Base-by-base conservation (phyloP, 495 filamentous ascomycete species). In the Penicillium salamii region DNA sequence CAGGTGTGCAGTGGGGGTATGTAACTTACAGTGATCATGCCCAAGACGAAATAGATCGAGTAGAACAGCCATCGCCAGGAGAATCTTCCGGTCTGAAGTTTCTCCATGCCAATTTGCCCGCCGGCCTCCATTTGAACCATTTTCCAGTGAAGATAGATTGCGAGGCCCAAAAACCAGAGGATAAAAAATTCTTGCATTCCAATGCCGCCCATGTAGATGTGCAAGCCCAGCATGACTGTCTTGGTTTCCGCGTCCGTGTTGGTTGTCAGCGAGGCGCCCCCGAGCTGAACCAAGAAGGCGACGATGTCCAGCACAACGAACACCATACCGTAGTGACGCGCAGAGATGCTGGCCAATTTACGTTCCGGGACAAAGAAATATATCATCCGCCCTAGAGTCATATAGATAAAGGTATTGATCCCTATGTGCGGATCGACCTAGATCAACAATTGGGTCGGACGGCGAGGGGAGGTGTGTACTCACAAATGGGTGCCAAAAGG, bases 171-270 rank as follows among this genome's bases (percentile, higher is more conserved):
- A 50, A 83, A 83, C 14, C 75, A 47, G 5, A 79, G 7, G 12
- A 85, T 75, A 62, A 84, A 85, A 36, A 74, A 54, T 49, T 78
- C 59, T 52, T 85, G 82, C 2, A 83, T 40, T 14, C 75, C 76
- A 9, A 84, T 70, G 3, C 82, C 83, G 5, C 63, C 73, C 62
- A 81, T 77, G 53, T 83, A 83, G 23, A 85, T 68, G 43, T 82
- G 67, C 11, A 77, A 60, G 1, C 78, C 80, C 3, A 32, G 29
- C 12, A 32, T 3, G 3, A 32, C 29, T 5, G 29, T 32, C 29
- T 32, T 32, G 4, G 29, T 32, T 21, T 45, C 32, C 43, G 44
- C 33, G 11, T 46, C 21, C 7, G 18, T 45, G 8, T 31, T 20
- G 13, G 14, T 46, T 1, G 43, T 32, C 18, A 46, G 34, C 2